Evolutionary conservation across 176 grass and related monocot genomes (phyloP), one percentile per base, ranked within the genome.

Genomic region (Eleusine coracana): DNA sequence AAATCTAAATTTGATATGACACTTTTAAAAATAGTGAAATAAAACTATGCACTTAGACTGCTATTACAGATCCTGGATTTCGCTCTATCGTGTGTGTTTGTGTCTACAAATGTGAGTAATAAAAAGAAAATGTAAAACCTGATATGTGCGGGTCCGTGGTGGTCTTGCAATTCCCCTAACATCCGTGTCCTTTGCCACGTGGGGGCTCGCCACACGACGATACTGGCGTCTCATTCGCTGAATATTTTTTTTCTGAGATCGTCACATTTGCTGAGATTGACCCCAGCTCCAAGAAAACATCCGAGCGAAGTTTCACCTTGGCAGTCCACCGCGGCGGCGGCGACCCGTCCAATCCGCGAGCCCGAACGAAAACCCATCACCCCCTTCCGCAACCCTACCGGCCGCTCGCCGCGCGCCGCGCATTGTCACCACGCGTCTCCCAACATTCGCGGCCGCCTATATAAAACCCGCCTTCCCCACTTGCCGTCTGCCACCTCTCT

Each of bases 381-480:
- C 21, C 55, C 20, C 54, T 5, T 6, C 50, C 62, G 77, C 80
- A 89, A 90, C 83, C 79, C 88, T 73, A 83, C 74, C 82, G 74
- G 37, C 27, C 71, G 25, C 56, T 70, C 3, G 73, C 73, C 54
- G 21, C 49, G 83, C 88, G 59, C 70, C 56, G 83, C 88, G 88
- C 74, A 45, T 90, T 81, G 68, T 85, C 84, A 86, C 84, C 88
- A 90, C 88, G 88, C 84, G 88, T 83, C 84, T 61, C 80, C 83
- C 78, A n/a, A 58, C 58, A 67, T 60, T 86, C 67, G 21, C 78
- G 88, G 58, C 73, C 58, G 49, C 37, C 78, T 89, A 89, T 86
- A 82, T 78, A 86, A 78, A 7, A 10, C 49, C 73, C 18, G 42
- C 44, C 69, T 31, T 79, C 61, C 61, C 85, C 72, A n/a, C 31